These are phyloP conservation scores for Mycena galopus DNA, from an alignment of 768 basidiomycete genomes.

Conservation along the genomic window DNA sequence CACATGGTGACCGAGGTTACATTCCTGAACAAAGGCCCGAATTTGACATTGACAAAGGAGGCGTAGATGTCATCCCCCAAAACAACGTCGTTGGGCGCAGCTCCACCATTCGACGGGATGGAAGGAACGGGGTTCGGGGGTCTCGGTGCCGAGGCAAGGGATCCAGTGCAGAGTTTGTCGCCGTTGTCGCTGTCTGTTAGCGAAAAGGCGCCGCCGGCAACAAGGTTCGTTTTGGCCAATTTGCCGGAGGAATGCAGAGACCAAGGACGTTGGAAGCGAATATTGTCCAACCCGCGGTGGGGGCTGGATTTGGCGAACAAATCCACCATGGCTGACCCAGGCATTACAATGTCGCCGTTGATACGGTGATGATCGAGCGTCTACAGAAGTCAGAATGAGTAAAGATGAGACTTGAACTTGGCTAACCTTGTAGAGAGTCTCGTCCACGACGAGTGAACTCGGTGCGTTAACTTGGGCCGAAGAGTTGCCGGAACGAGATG, in stretches of 20 bases:
- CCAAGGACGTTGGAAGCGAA: conserved; percentile 48
- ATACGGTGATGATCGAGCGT: conserved; percentile 49
- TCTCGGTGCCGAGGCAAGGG: conserved; percentile 10
- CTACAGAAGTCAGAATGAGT: background rate
- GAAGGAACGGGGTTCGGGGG: background rate
- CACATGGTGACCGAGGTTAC: too few species aligned
- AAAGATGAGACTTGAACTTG: background rate
- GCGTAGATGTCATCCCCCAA: conserved; percentile 40
- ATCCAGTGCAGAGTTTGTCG: conserved; percentile 48
- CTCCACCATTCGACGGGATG: background rate
- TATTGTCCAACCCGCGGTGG: conserved; percentile 30
- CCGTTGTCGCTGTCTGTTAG: conserved; percentile 40
- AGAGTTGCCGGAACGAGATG: conserved; percentile 39
- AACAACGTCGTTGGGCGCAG: background rate
- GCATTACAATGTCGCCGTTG: conserved; percentile 49
- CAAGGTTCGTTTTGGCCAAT: too few species aligned
- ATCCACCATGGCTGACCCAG: conserved; percentile 49
- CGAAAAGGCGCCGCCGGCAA: conserved; percentile 39
- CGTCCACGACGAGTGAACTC: conserved; percentile 43
- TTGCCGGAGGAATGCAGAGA: conserved; percentile 43
- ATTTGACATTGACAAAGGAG: conserved; percentile 48
- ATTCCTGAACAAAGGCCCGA: too few species aligned
- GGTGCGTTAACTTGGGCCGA: background rate
- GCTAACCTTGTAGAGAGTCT: conserved; percentile 40
- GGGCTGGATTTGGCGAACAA: conserved; percentile 39